Conservation (phyloP, 352 stramenopile species). For the Phytophthora pluvialis region DNA sequence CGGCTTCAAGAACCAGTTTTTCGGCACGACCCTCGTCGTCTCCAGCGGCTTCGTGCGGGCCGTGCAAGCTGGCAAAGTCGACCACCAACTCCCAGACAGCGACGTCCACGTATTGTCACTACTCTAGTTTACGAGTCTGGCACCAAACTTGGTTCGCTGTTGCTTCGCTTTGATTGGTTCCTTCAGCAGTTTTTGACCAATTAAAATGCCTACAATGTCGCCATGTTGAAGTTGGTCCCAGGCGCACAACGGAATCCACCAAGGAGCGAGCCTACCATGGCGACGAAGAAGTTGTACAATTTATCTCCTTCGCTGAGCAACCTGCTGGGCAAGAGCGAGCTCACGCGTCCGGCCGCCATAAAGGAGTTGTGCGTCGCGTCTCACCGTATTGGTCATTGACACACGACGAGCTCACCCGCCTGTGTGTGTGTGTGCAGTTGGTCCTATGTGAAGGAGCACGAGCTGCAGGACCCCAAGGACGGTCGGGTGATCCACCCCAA, state of each 20-base stretch:
- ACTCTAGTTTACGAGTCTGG: conserved; percentile 22
- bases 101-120: conserved; percentile 62
- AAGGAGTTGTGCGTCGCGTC: conserved; percentile 79
- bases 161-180: too few species aligned
- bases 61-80: conserved; percentile 41
- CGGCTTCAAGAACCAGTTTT: conserved; percentile 84
- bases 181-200: too few species aligned
- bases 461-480: conserved; percentile 75
- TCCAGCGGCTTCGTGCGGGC: conserved; percentile 76
- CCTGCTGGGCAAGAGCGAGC: conserved; percentile 71
- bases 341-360: conserved; percentile 67
- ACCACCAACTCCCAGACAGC: conserved; percentile 63
- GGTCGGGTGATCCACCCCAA: conserved; percentile 78
- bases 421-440: conserved; percentile 46
- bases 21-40: conserved; percentile 74
- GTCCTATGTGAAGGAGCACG: conserved; percentile 78
- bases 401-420: background rate
- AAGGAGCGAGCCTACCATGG: conserved; percentile 26
- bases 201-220: too few species aligned
- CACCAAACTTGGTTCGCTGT: too few species aligned
- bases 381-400: background rate
- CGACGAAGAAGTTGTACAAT: conserved; percentile 58
- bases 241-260: too few species aligned
- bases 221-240: too few species aligned
- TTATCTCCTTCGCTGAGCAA: conserved; percentile 64